Percentiles rank a stretch among this genome's conserved stretches.
These are phyloP conservation scores for Ceratocystis lukuohia DNA, from an alignment of 2,329 filamentous ascomycete species.

Conservation along the genomic window DNA sequence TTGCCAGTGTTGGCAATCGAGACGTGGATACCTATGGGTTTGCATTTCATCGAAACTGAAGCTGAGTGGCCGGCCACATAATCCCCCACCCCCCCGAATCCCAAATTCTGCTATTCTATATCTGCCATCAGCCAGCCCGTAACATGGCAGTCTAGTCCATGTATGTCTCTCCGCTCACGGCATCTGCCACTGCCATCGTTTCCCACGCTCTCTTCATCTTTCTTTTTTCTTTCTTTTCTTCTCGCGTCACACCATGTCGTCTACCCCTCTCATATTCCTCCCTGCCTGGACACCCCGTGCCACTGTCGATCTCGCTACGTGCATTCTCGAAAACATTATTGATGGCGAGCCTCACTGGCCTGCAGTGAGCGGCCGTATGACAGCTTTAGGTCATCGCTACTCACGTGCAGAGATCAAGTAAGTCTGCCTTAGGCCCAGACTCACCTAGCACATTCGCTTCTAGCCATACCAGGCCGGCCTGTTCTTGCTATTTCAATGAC, in stretches of 20 bases:
- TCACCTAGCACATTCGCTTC: neutral
- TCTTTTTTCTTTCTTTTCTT: neutral
- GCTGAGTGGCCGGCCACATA: no score
- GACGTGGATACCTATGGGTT: no score
- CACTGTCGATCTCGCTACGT: conserved; percentile 1
- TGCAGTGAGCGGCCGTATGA: neutral
- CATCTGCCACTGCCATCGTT: no score
- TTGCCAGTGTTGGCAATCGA: no score
- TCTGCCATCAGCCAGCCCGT: no score
- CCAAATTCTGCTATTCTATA: no score
- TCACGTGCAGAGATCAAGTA: neutral
- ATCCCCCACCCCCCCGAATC: no score
- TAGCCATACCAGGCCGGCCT: neutral
- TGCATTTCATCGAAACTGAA: no score
- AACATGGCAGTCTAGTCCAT: no score
- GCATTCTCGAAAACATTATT: neutral
- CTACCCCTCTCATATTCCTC: neutral
- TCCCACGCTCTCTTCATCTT: neutral
- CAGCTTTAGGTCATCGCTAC: neutral
- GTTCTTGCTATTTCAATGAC: neutral
- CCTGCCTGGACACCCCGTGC: conserved; percentile 1
- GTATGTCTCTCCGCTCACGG: no score
- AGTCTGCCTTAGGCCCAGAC: neutral
- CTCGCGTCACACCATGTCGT: neutral
- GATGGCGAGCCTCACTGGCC: neutral